phyloP scores from a whole-genome alignment of 306 rosid species.

The Pueraria montana region DNA sequence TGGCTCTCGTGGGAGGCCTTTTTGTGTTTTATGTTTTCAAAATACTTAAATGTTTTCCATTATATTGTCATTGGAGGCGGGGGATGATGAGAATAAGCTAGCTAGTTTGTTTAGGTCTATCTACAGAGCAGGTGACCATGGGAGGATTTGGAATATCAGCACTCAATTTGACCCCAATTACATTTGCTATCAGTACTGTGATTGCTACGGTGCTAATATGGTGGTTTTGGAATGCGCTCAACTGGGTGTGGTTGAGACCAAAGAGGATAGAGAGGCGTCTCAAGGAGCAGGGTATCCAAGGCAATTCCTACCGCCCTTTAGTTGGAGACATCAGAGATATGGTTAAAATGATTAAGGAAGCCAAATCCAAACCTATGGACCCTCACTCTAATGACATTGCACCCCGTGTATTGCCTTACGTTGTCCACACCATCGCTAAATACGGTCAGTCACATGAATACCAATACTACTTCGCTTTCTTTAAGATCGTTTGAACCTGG shows the following conservation, averaged over 20 bases:
- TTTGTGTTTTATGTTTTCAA: no score
- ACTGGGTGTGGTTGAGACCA: constrained; percentile 57
- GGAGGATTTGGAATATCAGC: neutral
- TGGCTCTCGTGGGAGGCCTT: no score
- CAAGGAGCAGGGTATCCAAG: constrained; percentile 47
- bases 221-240: constrained; percentile 54
- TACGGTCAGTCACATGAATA: constrained; percentile 42
- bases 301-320: constrained; percentile 48
- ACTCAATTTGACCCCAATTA: neutral
- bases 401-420: constrained; percentile 54
- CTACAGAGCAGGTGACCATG: neutral
- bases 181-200: constrained; percentile 26
- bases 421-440: constrained; percentile 54
- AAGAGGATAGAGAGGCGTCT: constrained; percentile 53
- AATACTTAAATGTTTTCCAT: no score
- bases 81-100: no score
- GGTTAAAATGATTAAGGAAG: constrained; percentile 52
- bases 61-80: no score
- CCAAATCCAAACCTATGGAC: constrained; percentile 51
- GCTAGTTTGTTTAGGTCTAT: no score
- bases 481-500: neutral
- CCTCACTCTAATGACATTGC: constrained; percentile 53
- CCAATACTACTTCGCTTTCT: neutral
- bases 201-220: constrained; percentile 38
- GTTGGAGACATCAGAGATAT: constrained; percentile 56